Evolutionary conservation across 257 asterid species (phyloP).

Genomic region (Leptodermis oblonga): DNA sequence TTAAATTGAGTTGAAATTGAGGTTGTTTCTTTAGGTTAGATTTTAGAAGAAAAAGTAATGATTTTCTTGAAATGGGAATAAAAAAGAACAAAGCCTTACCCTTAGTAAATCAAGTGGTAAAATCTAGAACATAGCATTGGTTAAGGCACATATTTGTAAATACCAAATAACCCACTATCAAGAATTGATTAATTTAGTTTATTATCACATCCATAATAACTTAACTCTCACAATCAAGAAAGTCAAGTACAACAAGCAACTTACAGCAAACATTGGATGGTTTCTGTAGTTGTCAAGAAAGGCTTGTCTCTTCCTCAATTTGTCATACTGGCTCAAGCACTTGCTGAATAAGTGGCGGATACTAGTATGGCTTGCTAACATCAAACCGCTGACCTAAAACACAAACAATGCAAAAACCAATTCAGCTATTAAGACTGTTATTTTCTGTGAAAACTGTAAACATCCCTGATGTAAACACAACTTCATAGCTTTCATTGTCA

Average conservation of each 20-base stretch:
- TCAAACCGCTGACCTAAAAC: slow-evolving; percentile 90
- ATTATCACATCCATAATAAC: background rate
- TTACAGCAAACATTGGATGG: slow-evolving; percentile 95
- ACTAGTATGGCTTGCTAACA: slow-evolving; percentile 99
- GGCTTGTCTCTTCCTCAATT: slow-evolving; percentile 97
- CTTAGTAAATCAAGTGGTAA: background rate
- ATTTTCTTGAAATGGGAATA: no score
- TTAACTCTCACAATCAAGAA: background rate
- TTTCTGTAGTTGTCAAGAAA: slow-evolving; percentile 96
- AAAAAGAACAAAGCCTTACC: no score
- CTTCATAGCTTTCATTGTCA: background rate
- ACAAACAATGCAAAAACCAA: slow-evolving; percentile 13
- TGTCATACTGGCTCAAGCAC: slow-evolving; percentile 95
- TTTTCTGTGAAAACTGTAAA: background rate
- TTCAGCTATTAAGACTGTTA: background rate
- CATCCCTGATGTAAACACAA: background rate
- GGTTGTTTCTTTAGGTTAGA: no score
- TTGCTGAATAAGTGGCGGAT: slow-evolving; percentile 96
- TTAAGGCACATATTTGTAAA: background rate
- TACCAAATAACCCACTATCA: background rate
- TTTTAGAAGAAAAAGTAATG: no score
- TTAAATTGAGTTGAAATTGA: no score
- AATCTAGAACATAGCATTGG: background rate
- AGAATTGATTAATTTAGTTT: background rate
- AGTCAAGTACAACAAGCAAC: slow-evolving; percentile 21